Base-by-base conservation (phyloP, 768 basidiomycete genomes). In the Mycena haematopus region DNA sequence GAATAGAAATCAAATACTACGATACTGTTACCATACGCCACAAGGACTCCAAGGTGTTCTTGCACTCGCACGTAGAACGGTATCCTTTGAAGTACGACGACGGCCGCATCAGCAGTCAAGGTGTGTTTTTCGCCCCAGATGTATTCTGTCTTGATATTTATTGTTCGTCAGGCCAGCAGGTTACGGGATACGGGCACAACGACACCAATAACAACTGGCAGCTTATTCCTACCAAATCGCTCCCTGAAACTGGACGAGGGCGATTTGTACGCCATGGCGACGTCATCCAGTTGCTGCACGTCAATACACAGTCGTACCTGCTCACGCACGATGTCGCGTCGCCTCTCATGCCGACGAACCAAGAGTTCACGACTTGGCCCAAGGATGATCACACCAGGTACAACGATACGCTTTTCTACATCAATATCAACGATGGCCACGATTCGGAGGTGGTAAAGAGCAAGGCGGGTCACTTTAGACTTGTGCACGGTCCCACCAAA, bases 251-350 rank as follows among this genome's bases (percentile, higher is more conserved):
- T 61, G 96, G 96, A 21, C 91, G 94, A 25, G 96, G 95, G 14
- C 90, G 96, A 51, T 86, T 95, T 64, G 94, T 98, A 44, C 91
- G 93, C 49, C 89, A 98, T 65, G 84, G 91, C 62, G 97, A 99
- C 74, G 76, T 93, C 56, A 82, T 99, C 66, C 95, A 94, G 70
- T 84, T 99, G 21, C 80, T 95, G 24, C 97, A 99, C 70, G 84
- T 93, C 72, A 86, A 85, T 73, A 96, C 96, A 11, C 80, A 96
- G 65, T 86, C 88, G 1, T 76, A 88, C 60, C 87, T 99, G 49
- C 78, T 99, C 46, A 97, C 96, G 2, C 97, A 99, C 70, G 97
- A 99, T 74, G 97, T 99, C 60, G 97, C 97, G 0, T 97, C 94
- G 1, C 93, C 97, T 6, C 84, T 95, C 52, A 96, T 94, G 90